These are phyloP conservation scores for Diaporthe sp. DNA, from an alignment of 2,329 filamentous ascomycete species.

Conservation along the genomic window DNA sequence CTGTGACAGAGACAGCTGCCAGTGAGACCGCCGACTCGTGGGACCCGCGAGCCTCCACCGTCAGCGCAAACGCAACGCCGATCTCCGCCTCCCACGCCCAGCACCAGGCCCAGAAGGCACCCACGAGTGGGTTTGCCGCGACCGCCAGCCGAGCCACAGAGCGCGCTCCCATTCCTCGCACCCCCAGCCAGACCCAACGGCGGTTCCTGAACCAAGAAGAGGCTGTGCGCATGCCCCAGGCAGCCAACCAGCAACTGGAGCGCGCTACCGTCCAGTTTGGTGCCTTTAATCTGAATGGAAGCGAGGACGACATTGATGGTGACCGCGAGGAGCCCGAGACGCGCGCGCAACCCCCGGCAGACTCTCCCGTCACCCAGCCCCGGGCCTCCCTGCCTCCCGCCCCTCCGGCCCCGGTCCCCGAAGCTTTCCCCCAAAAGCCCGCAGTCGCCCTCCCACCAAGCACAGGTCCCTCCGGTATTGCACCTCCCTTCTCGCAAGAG, in stretches of 20 bases:
- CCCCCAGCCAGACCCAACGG: conserved; percentile 81
- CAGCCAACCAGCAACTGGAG: conserved; percentile 92
- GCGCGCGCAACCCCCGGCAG: conserved; percentile 90
- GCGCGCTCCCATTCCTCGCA: conserved; percentile 70
- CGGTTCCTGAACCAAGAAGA: conserved; percentile 95
- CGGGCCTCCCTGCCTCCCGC: conserved; percentile 88
- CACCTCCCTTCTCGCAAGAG: conserved; percentile 37
- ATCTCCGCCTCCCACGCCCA: conserved; percentile 74
- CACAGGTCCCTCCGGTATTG: conserved; percentile 54
- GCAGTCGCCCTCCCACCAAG: conserved; percentile 59
- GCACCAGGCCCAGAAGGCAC: conserved; percentile 70
- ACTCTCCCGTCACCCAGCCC: conserved; percentile 89
- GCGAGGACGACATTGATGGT: conserved; percentile 90
- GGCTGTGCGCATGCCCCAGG: conserved; percentile 90
- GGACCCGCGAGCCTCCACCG: conserved; percentile 75
- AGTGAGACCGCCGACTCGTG: conserved; percentile 91
- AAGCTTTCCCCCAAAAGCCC: conserved; percentile 70
- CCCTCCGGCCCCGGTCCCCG: conserved; percentile 65
- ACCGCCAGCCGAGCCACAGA: conserved; percentile 84
- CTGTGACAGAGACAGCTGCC: conserved; percentile 84
- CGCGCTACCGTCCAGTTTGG: conserved; percentile 95
- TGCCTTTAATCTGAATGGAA: conserved; percentile 89
- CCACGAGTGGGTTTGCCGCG: conserved; percentile 81
- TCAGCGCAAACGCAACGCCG: conserved; percentile 75
- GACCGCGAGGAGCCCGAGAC: conserved; percentile 97